These are phyloP conservation scores for Cutaneotrichosporon dermatis DNA, from an alignment of 1,284 basidiomycete genomes.

Conservation along the genomic window DNA sequence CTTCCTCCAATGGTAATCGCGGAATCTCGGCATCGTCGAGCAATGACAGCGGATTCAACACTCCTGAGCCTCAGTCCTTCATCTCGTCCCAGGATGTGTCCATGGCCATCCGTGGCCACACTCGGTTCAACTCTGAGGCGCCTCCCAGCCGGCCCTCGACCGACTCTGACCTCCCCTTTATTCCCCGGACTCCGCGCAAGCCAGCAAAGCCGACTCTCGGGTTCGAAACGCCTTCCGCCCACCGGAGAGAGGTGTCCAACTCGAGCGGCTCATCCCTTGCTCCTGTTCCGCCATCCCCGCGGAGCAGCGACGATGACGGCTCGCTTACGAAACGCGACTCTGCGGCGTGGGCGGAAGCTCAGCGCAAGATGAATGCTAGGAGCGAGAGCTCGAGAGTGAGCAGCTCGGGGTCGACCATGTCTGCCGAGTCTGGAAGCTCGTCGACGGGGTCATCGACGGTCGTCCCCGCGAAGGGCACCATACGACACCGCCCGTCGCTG, in stretches of 20 bases:
- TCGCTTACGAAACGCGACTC: slow-evolving; percentile 16
- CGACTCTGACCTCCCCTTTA: slow-evolving; percentile 34
- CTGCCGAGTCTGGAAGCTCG: no score
- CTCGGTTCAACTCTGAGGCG: no score
- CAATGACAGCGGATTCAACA: neutral
- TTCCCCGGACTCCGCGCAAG: slow-evolving; percentile 42
- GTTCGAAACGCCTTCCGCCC: slow-evolving; percentile 32
- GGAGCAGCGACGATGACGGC: slow-evolving; percentile 8
- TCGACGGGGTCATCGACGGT: neutral
- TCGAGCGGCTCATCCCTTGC: slow-evolving; percentile 18
- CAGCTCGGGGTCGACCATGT: no score
- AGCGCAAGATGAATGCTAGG: slow-evolving; percentile 3
- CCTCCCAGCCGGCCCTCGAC: no score
- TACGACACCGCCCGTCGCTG: neutral
- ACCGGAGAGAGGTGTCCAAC: slow-evolving; percentile 22
- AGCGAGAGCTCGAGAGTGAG: no score
- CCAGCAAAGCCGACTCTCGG: slow-evolving; percentile 37
- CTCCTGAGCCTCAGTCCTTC: slow-evolving; percentile 7
- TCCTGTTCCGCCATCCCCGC: slow-evolving; percentile 29
- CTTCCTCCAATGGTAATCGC: no score
- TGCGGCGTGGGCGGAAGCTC: neutral
- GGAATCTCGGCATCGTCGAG: no score
- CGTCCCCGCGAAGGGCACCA: neutral
- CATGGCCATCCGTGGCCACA: neutral
- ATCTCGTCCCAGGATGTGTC: neutral